Percentiles rank a stretch among this genome's conserved stretches.
Conservation (phyloP, 2,329 filamentous ascomycete genomes). For the Phaeophleospora eucalypticola region DNA sequence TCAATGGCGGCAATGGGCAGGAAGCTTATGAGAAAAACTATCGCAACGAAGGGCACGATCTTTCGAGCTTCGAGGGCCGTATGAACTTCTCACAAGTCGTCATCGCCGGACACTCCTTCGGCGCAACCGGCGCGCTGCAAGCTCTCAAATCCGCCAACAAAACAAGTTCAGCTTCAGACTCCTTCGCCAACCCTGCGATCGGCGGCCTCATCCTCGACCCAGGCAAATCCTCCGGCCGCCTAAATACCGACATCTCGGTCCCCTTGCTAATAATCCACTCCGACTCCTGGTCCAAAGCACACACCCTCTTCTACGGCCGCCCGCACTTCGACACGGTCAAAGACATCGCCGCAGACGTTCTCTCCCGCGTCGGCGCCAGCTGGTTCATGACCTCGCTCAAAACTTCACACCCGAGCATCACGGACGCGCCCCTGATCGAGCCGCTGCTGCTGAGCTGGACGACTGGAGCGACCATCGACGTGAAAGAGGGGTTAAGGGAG, state of each 20-base stretch:
- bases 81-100: conserved; percentile 53
- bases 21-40: conserved; percentile 40
- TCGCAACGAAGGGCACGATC: conserved; percentile 43
- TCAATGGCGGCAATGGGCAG: conserved; percentile 34
- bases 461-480: conserved; percentile 55
- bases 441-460: conserved; percentile 56
- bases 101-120: conserved; percentile 61
- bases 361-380: conserved; percentile 35
- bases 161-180: conserved; percentile 17
- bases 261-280: conserved; percentile 60
- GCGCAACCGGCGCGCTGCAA: conserved; percentile 59
- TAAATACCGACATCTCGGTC: conserved; percentile 55
- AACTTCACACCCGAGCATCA: conserved; percentile 56
- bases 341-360: conserved; percentile 43
- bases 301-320: conserved; percentile 56
- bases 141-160: conserved; percentile 49
- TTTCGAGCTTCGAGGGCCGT: conserved; percentile 48
- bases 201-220: conserved; percentile 61
- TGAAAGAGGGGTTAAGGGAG: conserved; percentile 51
- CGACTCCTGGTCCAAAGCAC: conserved; percentile 56
- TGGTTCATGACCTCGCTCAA: conserved; percentile 41
- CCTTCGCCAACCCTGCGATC: conserved; percentile 41
- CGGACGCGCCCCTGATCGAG: conserved; percentile 60
- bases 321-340: conserved; percentile 61
- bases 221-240: conserved; percentile 57